Evolutionary conservation across 768 basidiomycete species (phyloP), one percentile per base, ranked within the genome.

Genomic region (Panellus pusillus): DNA sequence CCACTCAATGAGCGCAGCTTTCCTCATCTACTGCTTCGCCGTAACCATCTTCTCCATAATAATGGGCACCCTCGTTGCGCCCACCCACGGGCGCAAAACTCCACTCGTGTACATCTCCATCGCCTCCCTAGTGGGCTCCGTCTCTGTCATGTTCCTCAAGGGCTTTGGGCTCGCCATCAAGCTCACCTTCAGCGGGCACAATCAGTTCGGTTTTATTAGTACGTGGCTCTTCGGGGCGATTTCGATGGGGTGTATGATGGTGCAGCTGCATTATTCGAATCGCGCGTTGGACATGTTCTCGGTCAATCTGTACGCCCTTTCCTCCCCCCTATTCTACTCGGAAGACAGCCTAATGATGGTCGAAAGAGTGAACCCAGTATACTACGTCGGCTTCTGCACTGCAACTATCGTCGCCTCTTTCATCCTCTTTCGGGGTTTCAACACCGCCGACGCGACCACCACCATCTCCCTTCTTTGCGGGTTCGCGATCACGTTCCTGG

Each of bases 211-310:
- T 0, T 91, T 94, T 66, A 85, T 87, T 28, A 91, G 89, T 66
- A 99, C 97, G n/a, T 99, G 98, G 68, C 84, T 98, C 14, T 96
- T 98, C 63, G 92, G 83, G 31, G 76, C 91, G 45, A 82, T 91
- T 35, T 86, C 91, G 2, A 79, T 77, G 2, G 70, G 82, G 4
- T 98, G 93, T 68, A 98, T 98, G 65, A 69, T 95, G 58, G 81
- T 92, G n/a, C 92, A 93, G 71, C 91, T 95, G 89, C 89, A 91
- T 70, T 95, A 93, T 74, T 93, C 98, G 77, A 99, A 98, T 79
- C 96, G 96, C 69, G 96, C 96, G 1, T 78, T 98, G 49, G 95
- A 97, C 68, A 91, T 85, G 2, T 98, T 97, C 70, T 92, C 91
- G 1, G 97, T 95, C 43, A 98, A 98, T 66, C 91, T 98, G 93